A percentile compares a stretch with the other conserved stretches of the same genome.
phyloP scores from a whole-genome alignment of 1,139 yeast genomes.

The Blastobotrys elegans region DNA sequence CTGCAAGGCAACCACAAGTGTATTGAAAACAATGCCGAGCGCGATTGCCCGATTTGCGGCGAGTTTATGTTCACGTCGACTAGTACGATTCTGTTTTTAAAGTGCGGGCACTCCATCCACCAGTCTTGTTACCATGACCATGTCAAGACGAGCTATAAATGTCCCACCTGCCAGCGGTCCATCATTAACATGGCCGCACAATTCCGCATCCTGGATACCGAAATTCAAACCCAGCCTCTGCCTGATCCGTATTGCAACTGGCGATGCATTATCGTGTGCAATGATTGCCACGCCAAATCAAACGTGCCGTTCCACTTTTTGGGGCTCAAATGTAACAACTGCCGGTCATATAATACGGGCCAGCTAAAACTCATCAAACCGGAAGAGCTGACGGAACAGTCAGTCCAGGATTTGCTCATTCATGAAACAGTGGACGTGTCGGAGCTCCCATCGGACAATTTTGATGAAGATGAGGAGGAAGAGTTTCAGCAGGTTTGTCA shows the following conservation, averaged over 20 bases:
- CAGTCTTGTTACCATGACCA: slow-evolving; percentile 77
- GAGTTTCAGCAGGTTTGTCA: slow-evolving; percentile 5
- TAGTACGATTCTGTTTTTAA: slow-evolving; percentile 82
- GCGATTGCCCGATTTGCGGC: slow-evolving; percentile 90
- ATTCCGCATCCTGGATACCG: slow-evolving; percentile 79
- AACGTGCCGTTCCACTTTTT: slow-evolving; percentile 73
- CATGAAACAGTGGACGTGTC: slow-evolving; percentile 8
- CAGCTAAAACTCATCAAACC: slow-evolving; percentile 54
- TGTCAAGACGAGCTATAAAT: slow-evolving; percentile 74
- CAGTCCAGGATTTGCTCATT: slow-evolving; percentile 1
- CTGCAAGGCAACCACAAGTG: slow-evolving; percentile 75
- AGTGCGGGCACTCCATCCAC: slow-evolving; percentile 93
- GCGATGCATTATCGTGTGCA: slow-evolving; percentile 75
- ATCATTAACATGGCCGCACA: slow-evolving; percentile 83
- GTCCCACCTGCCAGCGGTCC: slow-evolving; percentile 85
- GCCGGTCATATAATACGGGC: slow-evolving; percentile 80
- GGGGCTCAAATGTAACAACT: slow-evolving; percentile 82
- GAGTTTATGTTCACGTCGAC: slow-evolving; percentile 88
- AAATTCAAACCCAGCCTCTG: slow-evolving; percentile 67
- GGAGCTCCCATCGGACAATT: slow-evolving; percentile 2
- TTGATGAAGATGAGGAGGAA: slow-evolving; percentile 10
- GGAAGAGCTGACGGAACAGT: slow-evolving; percentile 42
- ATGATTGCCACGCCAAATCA: slow-evolving; percentile 84
- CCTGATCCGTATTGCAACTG: slow-evolving; percentile 76
- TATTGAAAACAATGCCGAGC: slow-evolving; percentile 80